Evolutionary conservation across 2,329 filamentous ascomycete genomes (phyloP), one percentile per base, ranked within the genome.

Genomic region (Diplodia corticola): DNA sequence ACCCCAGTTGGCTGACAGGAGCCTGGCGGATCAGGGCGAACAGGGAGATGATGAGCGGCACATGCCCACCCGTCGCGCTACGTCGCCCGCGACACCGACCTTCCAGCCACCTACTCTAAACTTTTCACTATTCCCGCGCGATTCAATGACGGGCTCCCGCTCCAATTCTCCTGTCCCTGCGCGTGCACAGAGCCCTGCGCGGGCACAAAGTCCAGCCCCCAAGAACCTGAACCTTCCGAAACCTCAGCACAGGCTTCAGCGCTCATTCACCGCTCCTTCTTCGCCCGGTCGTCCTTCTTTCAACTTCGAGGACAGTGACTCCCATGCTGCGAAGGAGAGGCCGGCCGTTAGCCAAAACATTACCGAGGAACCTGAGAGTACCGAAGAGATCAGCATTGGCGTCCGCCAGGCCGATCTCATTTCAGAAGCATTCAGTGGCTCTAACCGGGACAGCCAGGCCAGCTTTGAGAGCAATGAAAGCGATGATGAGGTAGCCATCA

Each of bases 41-140:
- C 40, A 69, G 24, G 69, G 46, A 17, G 63, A 69, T 60, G 68
- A 72, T 28, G 67, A 57, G 17, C 63, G 24, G 5, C 53, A 72
- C 40, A 74, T 73, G 65, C 70, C 71, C 10, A 72, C 71, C 20
- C 72, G 74, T 24, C 69, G 76, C 63, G 75, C 71, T 22, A 78
- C 76, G 4, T 78, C 77, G 3, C 71, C 71, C 12, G 71, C 71
- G 28, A 72, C 75, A 15, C 71, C 74, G 3, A 74, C 64, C 5
- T 66, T 66, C 48, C 54, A 57, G 15, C 37, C 49, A 4, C 64
- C 64, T 12, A 61, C 54, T 4, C 17, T 49, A 13, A 48, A 35
- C 17, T n/a, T 66, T 22, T 66, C 55, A 4, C 35, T 66, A 3
- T 66, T 66, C 26, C 64, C 64, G 22, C 54, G 64, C 40, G 53